A percentile compares a stretch with the other conserved stretches of the same genome.
Conservation (phyloP, 148 eudicot genomes). For the Rheum nobile region DNA sequence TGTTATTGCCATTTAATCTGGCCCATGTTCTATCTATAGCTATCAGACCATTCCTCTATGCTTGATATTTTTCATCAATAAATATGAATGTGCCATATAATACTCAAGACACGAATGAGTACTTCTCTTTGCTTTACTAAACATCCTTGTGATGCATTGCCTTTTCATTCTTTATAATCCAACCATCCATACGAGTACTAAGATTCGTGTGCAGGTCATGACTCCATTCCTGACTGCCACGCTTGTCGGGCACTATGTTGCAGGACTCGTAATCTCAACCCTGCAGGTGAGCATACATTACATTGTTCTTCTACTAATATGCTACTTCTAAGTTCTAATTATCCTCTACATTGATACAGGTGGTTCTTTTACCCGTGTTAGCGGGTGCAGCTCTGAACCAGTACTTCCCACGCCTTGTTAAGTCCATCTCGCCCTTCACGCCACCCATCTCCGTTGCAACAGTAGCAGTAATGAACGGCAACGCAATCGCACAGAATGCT, state of each 20-base stretch:
- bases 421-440: constrained; percentile 33
- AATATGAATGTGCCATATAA: not conserved
- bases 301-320: not conserved
- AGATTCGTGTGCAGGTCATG: constrained; percentile 27
- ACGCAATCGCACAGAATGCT: constrained; percentile 43
- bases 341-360: constrained; percentile 21
- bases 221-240: constrained; percentile 41
- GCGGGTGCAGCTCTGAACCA: constrained; percentile 46
- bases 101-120: not conserved
- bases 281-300: constrained; percentile 22
- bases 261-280: constrained; percentile 34
- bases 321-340: not conserved
- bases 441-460: constrained; percentile 43
- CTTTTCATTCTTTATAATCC: too few species aligned
- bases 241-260: constrained; percentile 41
- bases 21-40: not conserved
- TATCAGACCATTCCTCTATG: not conserved
- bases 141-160: too few species aligned
- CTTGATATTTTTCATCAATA: not conserved
- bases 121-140: too few species aligned
- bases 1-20: not conserved
- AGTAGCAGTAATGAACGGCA: constrained; percentile 42
- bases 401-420: constrained; percentile 32
- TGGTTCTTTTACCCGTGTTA: constrained; percentile 41
- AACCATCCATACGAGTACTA: not conserved